Evolutionary conservation across 805 yeast genomes (phyloP), one percentile per base, ranked within the genome.

Genomic region (Wickerhamia fluorescens): DNA sequence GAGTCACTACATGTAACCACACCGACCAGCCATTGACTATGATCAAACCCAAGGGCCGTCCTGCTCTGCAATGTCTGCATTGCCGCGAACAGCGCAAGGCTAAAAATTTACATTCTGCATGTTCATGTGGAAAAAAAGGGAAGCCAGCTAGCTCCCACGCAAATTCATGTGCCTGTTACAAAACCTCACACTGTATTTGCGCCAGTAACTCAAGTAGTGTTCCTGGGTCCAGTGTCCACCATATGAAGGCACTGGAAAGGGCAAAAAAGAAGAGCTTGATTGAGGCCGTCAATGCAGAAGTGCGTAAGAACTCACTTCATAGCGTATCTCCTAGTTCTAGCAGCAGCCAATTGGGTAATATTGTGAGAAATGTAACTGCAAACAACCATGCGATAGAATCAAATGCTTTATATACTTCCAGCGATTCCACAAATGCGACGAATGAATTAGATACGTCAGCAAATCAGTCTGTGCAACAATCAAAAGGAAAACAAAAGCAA

Each of bases 41-140:
- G 83, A 89, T 92, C 53, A 92, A 92, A 50, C 96, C 95, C 11
- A 92, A 92, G 51, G 98, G 98, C 3, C 67, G 98, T 33, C 98
- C 98, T 1, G 77, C 95, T 1, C 78, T 95, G 2, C 95, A 87
- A 47, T 89, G 97, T 48, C 65, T 70, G 21, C 94, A 83, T 49
- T 89, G 95, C 51, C 76, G 86, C 38, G 85, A 79, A 33, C 71
- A 78, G 41, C 61, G 95, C 20, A 78, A 75, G 47, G 48, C 65
- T 36, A 79, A 78, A 42, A 75, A 78, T 43, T 61, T 75, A 2
- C 92, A 83, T 49, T 72, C 72, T 5, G 53, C 69, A 13, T 85
- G 97, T 54, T 65, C 74, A 3, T 85, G 95, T 60, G 76, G 78
- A 7, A 67, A 73, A 40, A 63, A 67, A 37, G 58, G 73, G 33